Percentiles rank a stretch among this genome's conserved stretches.
Evolutionary conservation across 169 alveolate species (phyloP).

Genomic region (Eimeria falciformis): DNA sequence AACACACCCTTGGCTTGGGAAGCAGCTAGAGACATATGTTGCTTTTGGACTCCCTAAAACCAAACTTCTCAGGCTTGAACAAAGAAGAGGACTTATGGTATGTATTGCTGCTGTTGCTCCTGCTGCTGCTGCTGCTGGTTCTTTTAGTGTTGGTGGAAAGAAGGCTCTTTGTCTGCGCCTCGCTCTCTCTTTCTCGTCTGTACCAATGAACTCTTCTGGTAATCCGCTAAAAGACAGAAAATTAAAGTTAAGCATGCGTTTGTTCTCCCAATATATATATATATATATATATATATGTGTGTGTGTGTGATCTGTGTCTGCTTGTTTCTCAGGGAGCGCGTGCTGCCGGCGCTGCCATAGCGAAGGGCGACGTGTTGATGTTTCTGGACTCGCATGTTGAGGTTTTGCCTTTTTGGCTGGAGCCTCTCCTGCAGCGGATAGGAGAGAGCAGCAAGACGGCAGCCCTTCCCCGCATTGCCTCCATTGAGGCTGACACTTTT

Average conservation of each 20-base stretch:
- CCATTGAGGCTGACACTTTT: slow-evolving; percentile 72
- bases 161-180: neutral
- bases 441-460: slow-evolving; percentile 71
- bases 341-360: slow-evolving; percentile 76
- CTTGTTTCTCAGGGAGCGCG: slow-evolving; percentile 81
- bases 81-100: neutral
- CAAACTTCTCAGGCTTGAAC: slow-evolving; percentile 61
- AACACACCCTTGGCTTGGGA: slow-evolving; percentile 70
- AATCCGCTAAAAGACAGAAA: too few relatives aligned
- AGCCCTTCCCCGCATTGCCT: slow-evolving; percentile 78
- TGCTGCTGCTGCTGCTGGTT: neutral
- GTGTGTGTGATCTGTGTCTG: too few relatives aligned
- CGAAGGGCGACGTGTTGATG: slow-evolving; percentile 70
- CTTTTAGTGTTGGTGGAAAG: neutral
- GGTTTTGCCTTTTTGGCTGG: slow-evolving; percentile 77
- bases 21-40: neutral
- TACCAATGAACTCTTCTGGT: neutral
- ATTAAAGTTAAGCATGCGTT: too few relatives aligned
- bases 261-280: too few relatives aligned
- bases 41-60: slow-evolving; percentile 78
- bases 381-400: slow-evolving; percentile 80
- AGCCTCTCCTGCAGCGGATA: slow-evolving; percentile 76
- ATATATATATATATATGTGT: too few relatives aligned
- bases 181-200: neutral
- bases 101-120: slow-evolving; percentile 8